Evolutionary conservation across 306 rosid genomes (phyloP).

Genomic region (Fragaria iinumae): DNA sequence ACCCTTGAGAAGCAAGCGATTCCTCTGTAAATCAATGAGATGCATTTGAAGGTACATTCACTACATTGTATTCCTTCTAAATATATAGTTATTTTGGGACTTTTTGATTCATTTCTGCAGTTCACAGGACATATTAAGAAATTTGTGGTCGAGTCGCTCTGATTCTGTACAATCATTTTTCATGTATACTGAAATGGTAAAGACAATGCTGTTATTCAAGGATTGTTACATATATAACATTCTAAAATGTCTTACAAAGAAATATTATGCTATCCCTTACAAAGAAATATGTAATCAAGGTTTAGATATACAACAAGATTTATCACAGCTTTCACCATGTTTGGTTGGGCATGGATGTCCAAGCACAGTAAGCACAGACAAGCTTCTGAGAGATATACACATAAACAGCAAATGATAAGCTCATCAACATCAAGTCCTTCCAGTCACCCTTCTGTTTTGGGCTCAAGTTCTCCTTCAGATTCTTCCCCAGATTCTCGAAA

Average conservation of each 20-base stretch:
- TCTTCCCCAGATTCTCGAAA: conserved; percentile 48
- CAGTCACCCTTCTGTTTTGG: conserved; percentile 85
- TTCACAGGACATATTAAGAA: neutral
- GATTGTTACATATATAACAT: neutral
- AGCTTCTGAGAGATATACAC: conserved; percentile 75
- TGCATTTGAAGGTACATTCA: neutral
- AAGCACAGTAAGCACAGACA: conserved; percentile 71
- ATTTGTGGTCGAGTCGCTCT: neutral
- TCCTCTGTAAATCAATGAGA: neutral
- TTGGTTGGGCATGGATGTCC: conserved; percentile 53
- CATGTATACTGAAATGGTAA: neutral
- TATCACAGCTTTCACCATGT: conserved; percentile 36
- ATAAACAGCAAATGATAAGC: conserved; percentile 83
- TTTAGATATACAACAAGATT: neutral
- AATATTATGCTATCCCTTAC: neutral
- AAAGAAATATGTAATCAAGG: neutral
- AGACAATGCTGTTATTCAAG: neutral
- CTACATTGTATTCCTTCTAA: neutral
- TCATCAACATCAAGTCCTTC: conserved; percentile 77
- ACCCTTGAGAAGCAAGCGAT: neutral
- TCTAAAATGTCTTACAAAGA: neutral
- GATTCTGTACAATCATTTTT: neutral
- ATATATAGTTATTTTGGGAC: neutral
- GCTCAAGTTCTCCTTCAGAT: conserved; percentile 50
- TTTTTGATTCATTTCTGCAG: neutral